These are phyloP conservation scores for Friedmanniomyces simplex DNA, from an alignment of 495 filamentous ascomycete species.

Conservation along the genomic window DNA sequence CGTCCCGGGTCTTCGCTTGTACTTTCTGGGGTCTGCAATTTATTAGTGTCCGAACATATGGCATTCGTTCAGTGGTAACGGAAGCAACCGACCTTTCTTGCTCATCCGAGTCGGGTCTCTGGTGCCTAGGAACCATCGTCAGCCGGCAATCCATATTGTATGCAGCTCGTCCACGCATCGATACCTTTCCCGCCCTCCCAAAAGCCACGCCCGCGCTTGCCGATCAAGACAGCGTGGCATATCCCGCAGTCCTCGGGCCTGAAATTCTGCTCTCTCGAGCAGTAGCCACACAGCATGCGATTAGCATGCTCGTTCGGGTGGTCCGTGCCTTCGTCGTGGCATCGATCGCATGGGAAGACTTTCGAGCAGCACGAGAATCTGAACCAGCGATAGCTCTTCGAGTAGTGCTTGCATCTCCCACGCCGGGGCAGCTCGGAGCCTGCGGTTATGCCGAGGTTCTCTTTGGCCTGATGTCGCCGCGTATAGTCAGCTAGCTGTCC, in stretches of 20 bases:
- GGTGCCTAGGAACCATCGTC: neutral
- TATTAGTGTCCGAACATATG: neutral
- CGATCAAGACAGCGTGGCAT: slow-evolving; percentile 64
- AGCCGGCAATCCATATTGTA: too few relatives aligned
- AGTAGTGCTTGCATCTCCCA: slow-evolving; percentile 70
- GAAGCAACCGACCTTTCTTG: slow-evolving; percentile 18
- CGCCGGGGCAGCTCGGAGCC: slow-evolving; percentile 67
- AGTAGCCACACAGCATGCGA: slow-evolving; percentile 63
- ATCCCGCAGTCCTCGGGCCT: slow-evolving; percentile 67
- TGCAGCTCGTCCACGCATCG: too few relatives aligned
- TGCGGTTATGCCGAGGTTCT: slow-evolving; percentile 66
- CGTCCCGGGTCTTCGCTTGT: slow-evolving; percentile 37
- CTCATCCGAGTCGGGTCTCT: slow-evolving; percentile 19
- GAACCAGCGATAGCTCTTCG: slow-evolving; percentile 63
- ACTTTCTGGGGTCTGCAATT: slow-evolving; percentile 56
- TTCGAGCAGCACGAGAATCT: slow-evolving; percentile 56
- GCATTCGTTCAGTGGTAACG: neutral
- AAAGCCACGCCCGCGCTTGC: slow-evolving; percentile 61
- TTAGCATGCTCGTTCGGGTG: slow-evolving; percentile 78
- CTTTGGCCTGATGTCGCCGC: slow-evolving; percentile 36
- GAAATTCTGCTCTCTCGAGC: slow-evolving; percentile 72
- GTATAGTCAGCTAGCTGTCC: neutral
- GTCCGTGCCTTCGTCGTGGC: slow-evolving; percentile 63
- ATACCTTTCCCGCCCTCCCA: slow-evolving; percentile 84
- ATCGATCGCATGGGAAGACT: slow-evolving; percentile 71